A percentile compares a stretch with the other conserved stretches of the same genome.
These are phyloP conservation scores for Inga leiocalycina DNA, from an alignment of 306 rosid species.

Conservation along the genomic window DNA sequence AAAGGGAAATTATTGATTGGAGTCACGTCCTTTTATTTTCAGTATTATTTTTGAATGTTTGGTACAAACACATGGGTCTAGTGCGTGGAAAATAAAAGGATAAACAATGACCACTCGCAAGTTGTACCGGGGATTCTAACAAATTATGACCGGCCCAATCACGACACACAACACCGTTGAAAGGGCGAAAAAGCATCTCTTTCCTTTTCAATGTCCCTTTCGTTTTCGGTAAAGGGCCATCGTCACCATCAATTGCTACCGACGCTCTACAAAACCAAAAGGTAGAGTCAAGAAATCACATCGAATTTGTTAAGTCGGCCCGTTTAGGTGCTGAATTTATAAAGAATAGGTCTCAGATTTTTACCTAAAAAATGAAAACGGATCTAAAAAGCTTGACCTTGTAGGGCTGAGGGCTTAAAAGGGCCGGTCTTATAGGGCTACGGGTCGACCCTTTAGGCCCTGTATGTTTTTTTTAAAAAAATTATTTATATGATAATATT, in stretches of 20 bases:
- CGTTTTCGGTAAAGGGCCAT: background rate
- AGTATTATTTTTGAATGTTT: background rate
- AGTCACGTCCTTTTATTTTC: background rate
- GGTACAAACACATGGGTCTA: background rate
- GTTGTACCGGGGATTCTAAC: background rate
- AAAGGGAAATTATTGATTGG: background rate
- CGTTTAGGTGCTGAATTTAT: too few species aligned
- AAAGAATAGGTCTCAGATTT: too few species aligned
- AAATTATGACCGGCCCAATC: background rate
- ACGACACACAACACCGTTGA: background rate
- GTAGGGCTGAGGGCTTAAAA: too few species aligned
- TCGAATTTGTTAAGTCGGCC: rapidly evolving
- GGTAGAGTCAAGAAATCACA: too few species aligned
- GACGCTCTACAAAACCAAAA: background rate
- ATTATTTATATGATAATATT: too few species aligned
- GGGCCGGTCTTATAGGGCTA: too few species aligned
- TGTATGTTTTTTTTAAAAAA: too few species aligned
- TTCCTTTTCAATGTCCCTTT: background rate
- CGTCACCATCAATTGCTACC: background rate
- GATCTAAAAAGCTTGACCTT: too few species aligned
- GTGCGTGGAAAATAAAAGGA: background rate
- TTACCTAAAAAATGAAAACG: too few species aligned
- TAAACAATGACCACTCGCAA: background rate
- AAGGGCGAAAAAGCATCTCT: background rate
- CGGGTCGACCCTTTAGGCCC: too few species aligned